Base-by-base conservation (phyloP, 805 yeast species). In the Myxozyma vanderwaltii region DNA sequence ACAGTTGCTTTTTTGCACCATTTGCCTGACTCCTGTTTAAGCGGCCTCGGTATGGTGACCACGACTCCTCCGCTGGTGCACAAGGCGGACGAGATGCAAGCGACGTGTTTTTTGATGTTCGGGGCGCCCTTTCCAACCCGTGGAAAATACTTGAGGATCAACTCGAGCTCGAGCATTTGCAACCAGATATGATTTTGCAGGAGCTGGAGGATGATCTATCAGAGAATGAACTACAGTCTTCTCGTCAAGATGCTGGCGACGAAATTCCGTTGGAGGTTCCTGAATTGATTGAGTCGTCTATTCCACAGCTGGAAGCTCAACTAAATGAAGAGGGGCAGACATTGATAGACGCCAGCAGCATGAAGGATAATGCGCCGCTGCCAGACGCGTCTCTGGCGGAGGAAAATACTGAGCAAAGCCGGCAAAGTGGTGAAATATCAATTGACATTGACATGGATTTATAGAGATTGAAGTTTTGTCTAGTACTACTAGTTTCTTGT, bases 81-180 rank as follows among this genome's bases (percentile, higher is more conserved):
- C 26, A 39, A 19, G 39, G 21, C 4, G 39, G 19, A 1, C 54
- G n/a, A 26, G 41, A 33, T 39, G 8, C 39, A 17, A 36, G 19
- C 19, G 46, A 48, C 21, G 31, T 46, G 1, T 23, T 17, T 8
- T 27, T 51, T 31, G 64, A 58, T 39, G 29, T 50, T 7, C 21
- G 21, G 3, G 55, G 26, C 4, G 64, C 62, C n/a, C 55, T 61
- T 24, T 17, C 41, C 10, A 61, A 61, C 33, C 65, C 65, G 10
- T 61, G 65, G 65, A 6, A 15, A n/a, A 47, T 21, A 24, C 57
- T 61, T 4, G 65, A 61, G 27, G 47, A 49, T n/a, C 48, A 26
- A 21, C 46, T 59, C 19, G 60, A 52, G 13, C 31, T 61, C 7
- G 36, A 41, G 7, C 59, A 54, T 33, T 24, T 35, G n/a, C 65